Percentiles rank a stretch among this genome's conserved stretches.
phyloP scores from a whole-genome alignment of 2,329 filamentous ascomycete species.

The Penicillium sp. region DNA sequence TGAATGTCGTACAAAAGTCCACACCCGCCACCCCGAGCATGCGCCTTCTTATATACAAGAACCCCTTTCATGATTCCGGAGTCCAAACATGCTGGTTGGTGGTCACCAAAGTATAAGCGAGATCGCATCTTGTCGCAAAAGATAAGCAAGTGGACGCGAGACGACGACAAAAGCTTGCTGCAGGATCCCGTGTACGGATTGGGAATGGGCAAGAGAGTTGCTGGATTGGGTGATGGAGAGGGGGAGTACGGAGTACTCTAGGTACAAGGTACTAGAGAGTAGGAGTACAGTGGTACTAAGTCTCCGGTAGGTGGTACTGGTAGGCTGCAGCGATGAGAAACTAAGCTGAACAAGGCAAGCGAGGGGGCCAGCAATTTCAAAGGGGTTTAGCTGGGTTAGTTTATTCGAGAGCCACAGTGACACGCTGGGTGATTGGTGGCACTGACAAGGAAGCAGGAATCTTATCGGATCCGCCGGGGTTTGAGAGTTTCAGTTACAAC shows the following conservation, averaged over 20 bases:
- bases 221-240: not conserved
- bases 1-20: not conserved
- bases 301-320: too few relatives aligned
- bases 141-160: constrained; percentile 1
- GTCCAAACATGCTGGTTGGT: too few relatives aligned
- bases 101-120: not conserved
- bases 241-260: not conserved
- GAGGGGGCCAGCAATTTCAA: too few relatives aligned
- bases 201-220: constrained; percentile 8
- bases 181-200: constrained; percentile 8
- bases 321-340: too few relatives aligned
- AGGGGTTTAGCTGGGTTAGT: too few relatives aligned
- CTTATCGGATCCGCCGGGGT: not conserved
- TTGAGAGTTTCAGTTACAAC: too few relatives aligned
- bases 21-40: constrained; percentile 2
- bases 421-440: not conserved
- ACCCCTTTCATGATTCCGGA: not conserved
- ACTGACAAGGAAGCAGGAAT: not conserved
- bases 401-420: too few relatives aligned
- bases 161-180: not conserved
- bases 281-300: too few relatives aligned
- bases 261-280: too few relatives aligned
- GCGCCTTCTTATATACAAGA: not conserved
- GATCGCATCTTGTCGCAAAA: not conserved
- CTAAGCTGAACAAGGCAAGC: too few relatives aligned